Base-by-base conservation (phyloP, 805 yeast genomes). In the Isabelozyma heimii region DNA sequence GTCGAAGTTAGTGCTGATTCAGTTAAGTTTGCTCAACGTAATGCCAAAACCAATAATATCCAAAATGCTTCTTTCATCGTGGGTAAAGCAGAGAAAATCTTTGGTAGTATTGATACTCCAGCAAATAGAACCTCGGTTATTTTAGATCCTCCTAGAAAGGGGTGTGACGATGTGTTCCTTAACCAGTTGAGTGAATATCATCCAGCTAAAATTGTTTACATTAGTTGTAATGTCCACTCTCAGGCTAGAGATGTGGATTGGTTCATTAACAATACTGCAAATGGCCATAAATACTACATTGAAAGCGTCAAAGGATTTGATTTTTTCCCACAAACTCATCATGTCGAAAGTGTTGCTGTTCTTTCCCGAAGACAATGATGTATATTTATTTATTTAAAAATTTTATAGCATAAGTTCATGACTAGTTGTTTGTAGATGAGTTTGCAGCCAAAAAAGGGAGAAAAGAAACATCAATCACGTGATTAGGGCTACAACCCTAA, bases 141-240 rank as follows among this genome's bases (percentile, higher is more conserved):
- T 50, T 80, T 94, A 60, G 99, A 94, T 67, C 99, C 99, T 4
- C 97, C 98, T 40, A 83, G 99, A 66, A 94, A 92, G 67, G 99
- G 99, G 1, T 92, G 98, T 67, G 97, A 91, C 66, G 87, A 84
- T 45, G 82, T 83, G 8, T 94, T 94, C 62, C 75, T 94, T 67
- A 83, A 85, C 55, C 99, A 94, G 70, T 75, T 94, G 49, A 80
- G 94, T 16, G 89, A 76, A 16, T 94, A 88, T 68, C 75, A 80
- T 52, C 98, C 99, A 2, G 87, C 87, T 13, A 84, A 84, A 58
- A 83, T 94, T 47, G 95, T 94, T n/a, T 94, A 94, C 69, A 88
- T 94, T 49, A 89, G 97, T 52, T 94, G 99, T 75, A 94, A 94
- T 63, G 99, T 94, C 44, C 97, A 92, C 70, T 89, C 97, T 15